A percentile compares a stretch with the other conserved stretches of the same genome.
Evolutionary conservation across 192 early-diverging fungal genomes (phyloP).

Genomic region (Podila epicladia): DNA sequence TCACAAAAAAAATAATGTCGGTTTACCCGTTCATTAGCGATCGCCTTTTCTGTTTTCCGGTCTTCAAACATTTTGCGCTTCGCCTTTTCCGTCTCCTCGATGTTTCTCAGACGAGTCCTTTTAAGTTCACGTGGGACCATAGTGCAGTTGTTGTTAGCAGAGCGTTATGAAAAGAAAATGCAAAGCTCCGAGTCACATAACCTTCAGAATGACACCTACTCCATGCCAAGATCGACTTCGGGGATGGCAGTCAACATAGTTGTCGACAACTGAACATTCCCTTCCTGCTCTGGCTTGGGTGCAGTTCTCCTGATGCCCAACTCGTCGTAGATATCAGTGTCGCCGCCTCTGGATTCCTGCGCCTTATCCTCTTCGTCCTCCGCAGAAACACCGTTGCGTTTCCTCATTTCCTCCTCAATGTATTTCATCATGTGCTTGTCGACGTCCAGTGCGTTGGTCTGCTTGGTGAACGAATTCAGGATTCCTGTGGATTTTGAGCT

Average conservation of each 20-base stretch:
- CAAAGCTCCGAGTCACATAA: not conserved
- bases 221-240: slow-evolving; percentile 88
- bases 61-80: slow-evolving; percentile 69
- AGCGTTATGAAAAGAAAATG: not conserved
- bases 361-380: slow-evolving; percentile 38
- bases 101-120: slow-evolving; percentile 73
- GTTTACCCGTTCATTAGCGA: slow-evolving; percentile 24
- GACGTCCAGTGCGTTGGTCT: slow-evolving; percentile 80
- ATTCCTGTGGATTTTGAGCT: slow-evolving; percentile 49
- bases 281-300: slow-evolving; percentile 77
- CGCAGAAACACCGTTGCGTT: slow-evolving; percentile 55
- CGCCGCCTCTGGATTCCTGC: slow-evolving; percentile 25
- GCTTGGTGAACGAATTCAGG: slow-evolving; percentile 73
- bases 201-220: slow-evolving; percentile 55
- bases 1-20: not conserved
- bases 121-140: too few relatives aligned
- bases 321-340: slow-evolving; percentile 49
- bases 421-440: slow-evolving; percentile 90
- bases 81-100: slow-evolving; percentile 82
- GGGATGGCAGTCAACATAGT: slow-evolving; percentile 93
- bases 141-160: too few relatives aligned
- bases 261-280: slow-evolving; percentile 86
- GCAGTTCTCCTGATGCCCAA: slow-evolving; percentile 57
- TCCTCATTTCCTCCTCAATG: slow-evolving; percentile 81
- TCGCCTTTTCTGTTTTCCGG: slow-evolving; percentile 31